A percentile compares a stretch with the other conserved stretches of the same genome.
Conservation (phyloP, 257 asterid species). For the Striga asiatica region DNA sequence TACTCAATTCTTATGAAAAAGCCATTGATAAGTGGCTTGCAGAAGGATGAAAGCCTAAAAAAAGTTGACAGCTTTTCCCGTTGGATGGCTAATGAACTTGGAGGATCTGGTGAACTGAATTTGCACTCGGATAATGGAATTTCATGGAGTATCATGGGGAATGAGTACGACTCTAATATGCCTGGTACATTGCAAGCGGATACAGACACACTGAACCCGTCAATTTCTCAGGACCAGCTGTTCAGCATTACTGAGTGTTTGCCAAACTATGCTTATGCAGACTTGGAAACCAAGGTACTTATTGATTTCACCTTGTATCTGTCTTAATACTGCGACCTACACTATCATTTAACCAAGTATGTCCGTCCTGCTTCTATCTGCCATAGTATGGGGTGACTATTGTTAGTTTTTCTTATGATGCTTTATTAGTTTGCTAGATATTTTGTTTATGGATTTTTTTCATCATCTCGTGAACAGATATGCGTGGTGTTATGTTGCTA, state of each 20-base stretch:
- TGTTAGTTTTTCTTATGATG: too few relatives aligned
- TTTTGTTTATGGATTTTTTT: too few relatives aligned
- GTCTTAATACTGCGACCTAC: too few relatives aligned
- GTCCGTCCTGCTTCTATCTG: too few relatives aligned
- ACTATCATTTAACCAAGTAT: too few relatives aligned
- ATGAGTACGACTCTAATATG: slow-evolving; percentile 13
- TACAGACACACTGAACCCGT: slow-evolving; percentile 16
- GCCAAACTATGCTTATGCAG: slow-evolving; percentile 24
- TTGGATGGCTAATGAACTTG: slow-evolving; percentile 25
- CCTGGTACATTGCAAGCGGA: slow-evolving; percentile 21
- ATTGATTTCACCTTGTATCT: too few relatives aligned
- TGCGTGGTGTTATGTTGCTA: too few relatives aligned
- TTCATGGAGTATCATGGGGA: slow-evolving; percentile 29
- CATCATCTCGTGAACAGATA: too few relatives aligned
- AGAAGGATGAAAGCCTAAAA: slow-evolving; percentile 42
- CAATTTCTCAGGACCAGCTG: slow-evolving; percentile 16
- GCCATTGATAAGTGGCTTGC: slow-evolving; percentile 42
- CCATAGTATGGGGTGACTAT: too few relatives aligned
- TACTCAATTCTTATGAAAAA: slow-evolving; percentile 34
- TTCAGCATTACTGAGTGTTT: slow-evolving; percentile 19
- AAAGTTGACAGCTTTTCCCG: slow-evolving; percentile 19
- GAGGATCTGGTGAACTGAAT: slow-evolving; percentile 15
- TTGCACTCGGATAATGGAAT: slow-evolving; percentile 15
- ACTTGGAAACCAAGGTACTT: slow-evolving; percentile 19
- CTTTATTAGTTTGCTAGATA: too few relatives aligned